phyloP scores from a whole-genome alignment of 306 rosid genomes.

The Pterocarpus santalinus region DNA sequence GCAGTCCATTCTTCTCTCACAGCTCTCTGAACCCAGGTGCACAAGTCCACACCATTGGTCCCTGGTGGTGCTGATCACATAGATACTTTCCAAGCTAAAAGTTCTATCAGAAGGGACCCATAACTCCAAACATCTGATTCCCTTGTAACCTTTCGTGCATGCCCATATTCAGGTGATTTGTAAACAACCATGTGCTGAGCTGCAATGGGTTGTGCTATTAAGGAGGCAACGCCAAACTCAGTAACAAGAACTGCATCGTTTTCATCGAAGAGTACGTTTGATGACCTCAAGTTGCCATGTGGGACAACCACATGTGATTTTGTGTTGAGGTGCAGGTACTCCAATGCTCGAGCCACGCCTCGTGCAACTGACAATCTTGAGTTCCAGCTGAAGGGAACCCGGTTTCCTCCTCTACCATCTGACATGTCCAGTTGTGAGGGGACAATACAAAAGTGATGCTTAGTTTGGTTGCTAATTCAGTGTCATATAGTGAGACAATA shows the following conservation, averaged over 20 bases:
- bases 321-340: conserved; percentile 71
- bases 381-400: conserved; percentile 72
- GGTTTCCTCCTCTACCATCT: conserved; percentile 57
- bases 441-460: background rate
- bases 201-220: conserved; percentile 77
- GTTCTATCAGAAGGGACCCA: conserved; percentile 77
- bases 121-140: conserved; percentile 88
- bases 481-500: background rate
- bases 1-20: conserved; percentile 94
- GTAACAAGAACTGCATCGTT: conserved; percentile 64
- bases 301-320: conserved; percentile 52
- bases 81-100: conserved; percentile 74
- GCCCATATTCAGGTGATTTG: conserved; percentile 69
- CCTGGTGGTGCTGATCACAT: conserved; percentile 64
- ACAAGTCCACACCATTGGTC: conserved; percentile 61
- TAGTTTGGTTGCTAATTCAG: too few species aligned
- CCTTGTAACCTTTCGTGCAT: conserved; percentile 58
- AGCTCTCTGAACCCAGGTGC: conserved; percentile 78
- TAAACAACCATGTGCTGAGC: conserved; percentile 67
- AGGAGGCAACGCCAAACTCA: conserved; percentile 69
- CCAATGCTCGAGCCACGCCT: conserved; percentile 74
- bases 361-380: conserved; percentile 70
- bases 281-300: conserved; percentile 82
- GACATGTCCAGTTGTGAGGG: conserved; percentile 29
- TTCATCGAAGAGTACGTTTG: conserved; percentile 72